Evolutionary conservation across 2,329 filamentous ascomycete species (phyloP).

Genomic region (Beauveria scarabaeidicola): DNA sequence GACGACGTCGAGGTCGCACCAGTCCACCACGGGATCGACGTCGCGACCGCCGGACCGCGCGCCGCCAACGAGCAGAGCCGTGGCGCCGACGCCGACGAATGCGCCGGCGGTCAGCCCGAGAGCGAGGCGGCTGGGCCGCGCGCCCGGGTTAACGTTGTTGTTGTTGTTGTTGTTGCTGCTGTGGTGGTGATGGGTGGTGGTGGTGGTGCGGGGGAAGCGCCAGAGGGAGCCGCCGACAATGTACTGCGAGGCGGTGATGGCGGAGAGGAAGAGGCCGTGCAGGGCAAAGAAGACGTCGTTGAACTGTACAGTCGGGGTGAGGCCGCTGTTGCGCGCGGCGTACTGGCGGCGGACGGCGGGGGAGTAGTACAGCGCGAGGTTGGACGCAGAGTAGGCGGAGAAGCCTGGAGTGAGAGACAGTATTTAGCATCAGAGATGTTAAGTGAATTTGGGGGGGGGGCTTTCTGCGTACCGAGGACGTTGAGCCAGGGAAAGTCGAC

Average conservation of each 20-base stretch:
- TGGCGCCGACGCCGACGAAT: slow-evolving; percentile 47
- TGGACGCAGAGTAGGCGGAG: slow-evolving; percentile 67
- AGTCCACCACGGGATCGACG: slow-evolving; percentile 34
- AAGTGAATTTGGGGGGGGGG: neutral
- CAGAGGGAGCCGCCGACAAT: slow-evolving; percentile 58
- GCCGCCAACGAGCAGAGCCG: slow-evolving; percentile 38
- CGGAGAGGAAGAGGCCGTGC: slow-evolving; percentile 67
- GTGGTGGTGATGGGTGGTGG: slow-evolving; percentile 25
- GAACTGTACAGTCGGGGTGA: slow-evolving; percentile 73
- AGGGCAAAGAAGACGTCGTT: slow-evolving; percentile 87
- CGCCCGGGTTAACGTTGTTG: slow-evolving; percentile 32
- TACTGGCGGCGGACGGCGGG: slow-evolving; percentile 73
- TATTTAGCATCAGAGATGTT: neutral
- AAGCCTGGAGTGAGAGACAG: slow-evolving; percentile 44
- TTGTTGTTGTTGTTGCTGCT: too few species aligned
- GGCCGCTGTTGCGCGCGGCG: slow-evolving; percentile 64
- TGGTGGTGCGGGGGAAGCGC: slow-evolving; percentile 50
- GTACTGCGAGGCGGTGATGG: slow-evolving; percentile 68
- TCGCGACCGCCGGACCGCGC: slow-evolving; percentile 21
- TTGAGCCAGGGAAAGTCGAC: slow-evolving; percentile 83
- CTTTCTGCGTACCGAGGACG: slow-evolving; percentile 38
- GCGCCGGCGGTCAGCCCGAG: slow-evolving; percentile 63
- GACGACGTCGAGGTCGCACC: slow-evolving; percentile 56
- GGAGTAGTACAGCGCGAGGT: slow-evolving; percentile 68
- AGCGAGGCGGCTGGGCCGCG: slow-evolving; percentile 51